Conservation (phyloP, 495 filamentous ascomycete genomes). For the Penicillium bovifimosum region DNA sequence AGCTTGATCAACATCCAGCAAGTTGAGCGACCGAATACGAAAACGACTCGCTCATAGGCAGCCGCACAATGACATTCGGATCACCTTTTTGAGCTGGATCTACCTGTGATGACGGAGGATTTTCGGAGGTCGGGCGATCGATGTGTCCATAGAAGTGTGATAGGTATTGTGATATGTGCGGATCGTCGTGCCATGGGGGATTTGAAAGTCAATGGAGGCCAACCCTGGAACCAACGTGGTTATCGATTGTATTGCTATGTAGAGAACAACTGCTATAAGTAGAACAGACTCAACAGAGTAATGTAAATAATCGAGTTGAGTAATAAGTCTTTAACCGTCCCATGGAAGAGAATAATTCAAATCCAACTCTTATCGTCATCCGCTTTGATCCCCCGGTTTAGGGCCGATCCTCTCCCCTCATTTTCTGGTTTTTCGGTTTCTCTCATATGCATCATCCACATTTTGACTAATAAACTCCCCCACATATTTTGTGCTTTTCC, state of each 20-base stretch:
- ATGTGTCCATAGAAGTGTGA: not conserved
- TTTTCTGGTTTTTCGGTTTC: constrained; percentile 19
- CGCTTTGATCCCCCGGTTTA: constrained; percentile 20
- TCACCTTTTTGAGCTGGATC: not conserved
- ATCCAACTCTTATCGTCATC: not conserved
- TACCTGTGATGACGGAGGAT: not conserved
- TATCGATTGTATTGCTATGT: too few species aligned
- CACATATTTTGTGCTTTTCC: constrained; percentile 19
- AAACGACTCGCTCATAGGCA: not conserved
- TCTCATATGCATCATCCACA: constrained; percentile 19
- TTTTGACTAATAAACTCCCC: constrained; percentile 30
- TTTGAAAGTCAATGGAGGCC: too few species aligned
- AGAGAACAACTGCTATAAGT: too few species aligned
- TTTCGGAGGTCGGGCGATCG: not conserved
- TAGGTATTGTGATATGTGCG: not conserved
- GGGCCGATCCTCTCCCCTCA: constrained; percentile 18
- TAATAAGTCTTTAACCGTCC: not conserved
- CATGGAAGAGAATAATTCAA: not conserved
- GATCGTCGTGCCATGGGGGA: too few species aligned
- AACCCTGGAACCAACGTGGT: too few species aligned
- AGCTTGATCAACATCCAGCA: not conserved
- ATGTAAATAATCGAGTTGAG: not conserved
- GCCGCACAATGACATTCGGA: not conserved
- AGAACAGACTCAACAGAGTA: not conserved
- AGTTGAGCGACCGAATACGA: not conserved